These are phyloP conservation scores for Primulina huaijiensis DNA, from an alignment of 257 asterid species.

Conservation along the genomic window DNA sequence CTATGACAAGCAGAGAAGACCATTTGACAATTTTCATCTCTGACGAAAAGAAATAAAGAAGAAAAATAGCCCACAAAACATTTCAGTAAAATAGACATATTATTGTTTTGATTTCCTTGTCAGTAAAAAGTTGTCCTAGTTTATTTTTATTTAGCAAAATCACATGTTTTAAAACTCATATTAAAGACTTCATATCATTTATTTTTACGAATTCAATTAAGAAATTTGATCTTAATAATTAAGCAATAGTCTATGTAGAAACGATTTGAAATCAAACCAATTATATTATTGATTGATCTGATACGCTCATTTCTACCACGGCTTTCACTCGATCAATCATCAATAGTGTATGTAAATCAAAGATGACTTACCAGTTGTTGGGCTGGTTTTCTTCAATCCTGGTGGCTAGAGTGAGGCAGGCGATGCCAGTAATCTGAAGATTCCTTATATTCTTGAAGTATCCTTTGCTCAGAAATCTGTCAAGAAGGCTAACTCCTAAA, in stretches of 20 bases:
- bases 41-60: no score
- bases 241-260: background rate
- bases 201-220: background rate
- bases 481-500: slow-evolving; percentile 76
- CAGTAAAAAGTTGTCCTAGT: background rate
- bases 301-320: background rate
- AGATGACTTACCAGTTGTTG: slow-evolving; percentile 56
- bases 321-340: background rate
- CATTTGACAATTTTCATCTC: no score
- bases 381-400: slow-evolving; percentile 99
- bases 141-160: background rate
- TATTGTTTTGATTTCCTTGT: no score
- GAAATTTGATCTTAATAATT: background rate
- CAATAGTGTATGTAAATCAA: background rate
- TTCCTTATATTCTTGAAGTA: slow-evolving; percentile 60
- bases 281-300: no score
- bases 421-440: slow-evolving; percentile 89
- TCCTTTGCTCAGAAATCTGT: slow-evolving; percentile 78
- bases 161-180: background rate
- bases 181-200: no score
- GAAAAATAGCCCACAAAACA: no score
- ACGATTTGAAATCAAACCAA: no score
- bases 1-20: no score
- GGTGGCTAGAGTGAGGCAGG: slow-evolving; percentile 88
- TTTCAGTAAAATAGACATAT: no score